A percentile compares a stretch with the other conserved stretches of the same genome.
Evolutionary conservation across 164 flowering plant genomes (phyloP).

Genomic region (Hamamelis virginiana): DNA sequence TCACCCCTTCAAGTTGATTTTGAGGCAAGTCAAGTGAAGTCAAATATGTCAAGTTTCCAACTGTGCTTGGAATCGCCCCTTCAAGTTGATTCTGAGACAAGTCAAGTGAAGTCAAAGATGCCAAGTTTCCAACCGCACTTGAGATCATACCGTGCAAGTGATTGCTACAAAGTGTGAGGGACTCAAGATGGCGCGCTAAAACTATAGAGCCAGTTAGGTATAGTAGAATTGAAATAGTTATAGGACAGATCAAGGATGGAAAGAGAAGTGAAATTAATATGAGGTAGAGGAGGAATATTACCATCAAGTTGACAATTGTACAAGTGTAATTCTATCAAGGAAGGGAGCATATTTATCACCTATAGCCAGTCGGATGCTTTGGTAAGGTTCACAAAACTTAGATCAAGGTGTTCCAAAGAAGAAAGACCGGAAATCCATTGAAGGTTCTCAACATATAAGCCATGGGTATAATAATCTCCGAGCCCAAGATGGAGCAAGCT

Average conservation of each 20-base stretch:
- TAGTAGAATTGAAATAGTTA: constrained; percentile 5
- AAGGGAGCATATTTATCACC: too few relatives aligned
- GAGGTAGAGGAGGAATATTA: constrained; percentile 1
- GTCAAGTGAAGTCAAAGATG: too few relatives aligned
- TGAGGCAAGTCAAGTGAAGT: too few relatives aligned
- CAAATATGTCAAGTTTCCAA: too few relatives aligned
- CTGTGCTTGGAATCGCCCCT: too few relatives aligned
- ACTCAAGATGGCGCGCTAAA: neutral
- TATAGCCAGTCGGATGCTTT: too few relatives aligned
- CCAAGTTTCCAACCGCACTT: neutral
- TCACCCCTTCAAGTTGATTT: too few relatives aligned
- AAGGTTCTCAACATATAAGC: neutral
- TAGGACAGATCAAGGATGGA: constrained; percentile 6
- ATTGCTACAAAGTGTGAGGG: neutral
- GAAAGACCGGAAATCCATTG: constrained; percentile 17
- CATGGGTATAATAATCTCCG: too few relatives aligned
- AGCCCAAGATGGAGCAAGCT: constrained; percentile 5
- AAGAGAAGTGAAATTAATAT: constrained; percentile 14
- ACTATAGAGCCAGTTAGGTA: neutral
- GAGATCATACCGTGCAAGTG: neutral
- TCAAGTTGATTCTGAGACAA: too few relatives aligned
- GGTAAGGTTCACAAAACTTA: constrained; percentile 2
- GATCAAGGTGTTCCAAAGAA: constrained; percentile 5
- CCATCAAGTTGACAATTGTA: too few relatives aligned
- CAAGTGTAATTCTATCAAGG: too few relatives aligned